Evolutionary conservation across 306 rosid species (phyloP).

Genomic region (Lupinus albus): DNA sequence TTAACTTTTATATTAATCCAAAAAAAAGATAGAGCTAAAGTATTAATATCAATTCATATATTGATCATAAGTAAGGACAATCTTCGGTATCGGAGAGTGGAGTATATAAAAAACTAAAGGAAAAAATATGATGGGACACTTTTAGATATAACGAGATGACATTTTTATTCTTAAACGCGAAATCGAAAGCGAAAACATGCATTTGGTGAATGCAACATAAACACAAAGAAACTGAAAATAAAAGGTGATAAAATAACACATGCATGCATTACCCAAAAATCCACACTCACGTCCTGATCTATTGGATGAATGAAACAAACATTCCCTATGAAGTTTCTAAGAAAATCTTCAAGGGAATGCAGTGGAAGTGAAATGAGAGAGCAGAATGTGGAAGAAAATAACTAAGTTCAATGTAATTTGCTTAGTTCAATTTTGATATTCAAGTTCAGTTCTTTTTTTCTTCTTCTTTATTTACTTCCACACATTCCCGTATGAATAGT

Average conservation of each 20-base stretch:
- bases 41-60: not conserved
- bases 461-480: constrained; percentile 16
- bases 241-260: not conserved
- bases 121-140: no score
- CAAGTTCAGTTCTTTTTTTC: not conserved
- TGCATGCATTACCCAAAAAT: constrained; percentile 18
- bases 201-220: not conserved
- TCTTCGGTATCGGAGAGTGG: no score
- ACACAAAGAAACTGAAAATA: not conserved
- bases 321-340: constrained; percentile 47
- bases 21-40: no score
- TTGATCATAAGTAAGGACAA: no score
- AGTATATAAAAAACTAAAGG: no score
- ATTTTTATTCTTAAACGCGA: no score
- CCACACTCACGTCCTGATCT: constrained; percentile 28
- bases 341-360: constrained; percentile 45
- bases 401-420: constrained; percentile 15
- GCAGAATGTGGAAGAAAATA: constrained; percentile 15
- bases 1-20: not conserved
- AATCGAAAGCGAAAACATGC: no score
- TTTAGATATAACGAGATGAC: no score
- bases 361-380: constrained; percentile 11
- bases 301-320: constrained; percentile 12
- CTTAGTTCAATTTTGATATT: constrained; percentile 20
- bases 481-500: constrained; percentile 43